phyloP scores from a whole-genome alignment of 208 protist species.

The Phytomonas francai region DNA sequence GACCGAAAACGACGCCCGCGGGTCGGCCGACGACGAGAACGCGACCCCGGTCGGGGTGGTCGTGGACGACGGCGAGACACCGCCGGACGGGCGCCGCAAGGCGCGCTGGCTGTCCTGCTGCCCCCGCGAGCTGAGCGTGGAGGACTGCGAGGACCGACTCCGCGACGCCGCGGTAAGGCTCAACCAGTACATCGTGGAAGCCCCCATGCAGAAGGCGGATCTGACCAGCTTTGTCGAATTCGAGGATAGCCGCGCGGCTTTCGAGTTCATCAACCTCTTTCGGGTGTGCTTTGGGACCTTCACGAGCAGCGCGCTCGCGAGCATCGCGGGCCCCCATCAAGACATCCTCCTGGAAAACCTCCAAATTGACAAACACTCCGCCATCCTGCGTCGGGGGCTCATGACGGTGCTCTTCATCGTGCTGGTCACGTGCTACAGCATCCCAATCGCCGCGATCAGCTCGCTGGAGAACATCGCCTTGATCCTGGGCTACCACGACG shows the following conservation, averaged over 20 bases:
- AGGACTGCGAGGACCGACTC: conserved; percentile 38
- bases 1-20: too few relatives aligned
- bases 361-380: conserved; percentile 25
- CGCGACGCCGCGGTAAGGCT: conserved; percentile 22
- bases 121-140: conserved; percentile 37
- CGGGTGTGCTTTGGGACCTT: conserved; percentile 27
- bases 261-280: conserved; percentile 74
- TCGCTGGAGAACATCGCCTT: conserved; percentile 61
- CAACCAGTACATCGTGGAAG: conserved; percentile 35
- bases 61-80: too few relatives aligned
- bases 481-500: conserved; percentile 33
- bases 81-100: background rate
- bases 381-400: conserved; percentile 35
- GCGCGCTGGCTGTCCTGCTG: conserved; percentile 10
- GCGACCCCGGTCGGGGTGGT: too few relatives aligned
- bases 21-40: too few relatives aligned
- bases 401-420: conserved; percentile 40
- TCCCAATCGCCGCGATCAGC: conserved; percentile 69
- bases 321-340: conserved; percentile 61
- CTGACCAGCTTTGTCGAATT: conserved; percentile 69
- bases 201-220: conserved; percentile 24
- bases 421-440: conserved; percentile 59
- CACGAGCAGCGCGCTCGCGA: conserved; percentile 28
- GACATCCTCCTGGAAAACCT: conserved; percentile 65
- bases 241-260: conserved; percentile 43